Evolutionary conservation across 495 filamentous ascomycete genomes (phyloP), one percentile per base, ranked within the genome.

Genomic region (Ramalina peruviana): DNA sequence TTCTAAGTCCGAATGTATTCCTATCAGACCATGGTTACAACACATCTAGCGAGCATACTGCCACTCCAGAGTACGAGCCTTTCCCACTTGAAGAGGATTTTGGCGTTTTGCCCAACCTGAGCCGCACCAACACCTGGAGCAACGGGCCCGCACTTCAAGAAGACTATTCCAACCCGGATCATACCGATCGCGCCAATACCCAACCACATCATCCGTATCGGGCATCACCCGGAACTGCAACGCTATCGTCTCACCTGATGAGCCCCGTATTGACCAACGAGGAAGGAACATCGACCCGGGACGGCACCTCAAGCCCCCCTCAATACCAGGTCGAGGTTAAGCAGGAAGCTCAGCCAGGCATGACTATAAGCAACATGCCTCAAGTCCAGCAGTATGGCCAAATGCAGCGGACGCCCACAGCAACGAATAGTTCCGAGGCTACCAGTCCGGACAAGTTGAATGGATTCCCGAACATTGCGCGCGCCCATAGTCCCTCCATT

Each of bases 401-500:
- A n/a, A 46, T 46, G 19, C 50, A 55, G 20, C 43, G 49, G 20
- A 55, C 55, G 4, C 58, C 58, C 4, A 46, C 58, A 12, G 27
- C 50, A 33, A 60, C 52, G 17, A 49, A 49, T 11, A 55, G 52
- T 36, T 58, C 58, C 2, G 50, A 54, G 17, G 49, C 17, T 4
- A 55, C 58, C 36, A 60, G 52, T 46, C 55, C 55, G 17, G 51
- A 60, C 37, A 30, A 46, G 3, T 21, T 46, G 12, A 46, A 33
- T n/a, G 12, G 42, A 13, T 25, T 45, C 17, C 49, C 48, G 26
- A 37, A 50, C 10, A 58, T 64, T 7, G 58, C 57, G n/a, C 59
- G 59, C 45, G 62, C 64, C 12, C 56, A 64, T 39, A 75, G 72
- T 46, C 73, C 73, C 13, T 67, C 68, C 17, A 60, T 76, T 20